phyloP scores from a whole-genome alignment of 129 eudicot genomes.

The sunflower (Helianthus annuus) region DNA sequence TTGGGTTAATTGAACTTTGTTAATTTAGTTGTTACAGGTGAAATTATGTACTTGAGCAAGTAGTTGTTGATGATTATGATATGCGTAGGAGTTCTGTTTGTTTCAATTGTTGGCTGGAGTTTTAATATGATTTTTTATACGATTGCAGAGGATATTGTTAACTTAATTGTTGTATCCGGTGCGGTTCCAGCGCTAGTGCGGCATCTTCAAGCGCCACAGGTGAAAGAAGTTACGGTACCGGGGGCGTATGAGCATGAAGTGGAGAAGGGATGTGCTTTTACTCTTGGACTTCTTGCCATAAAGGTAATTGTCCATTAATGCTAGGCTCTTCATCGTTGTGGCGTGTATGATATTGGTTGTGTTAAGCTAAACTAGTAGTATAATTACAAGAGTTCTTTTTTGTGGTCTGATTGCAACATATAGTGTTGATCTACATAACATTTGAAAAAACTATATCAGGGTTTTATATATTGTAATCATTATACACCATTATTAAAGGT shows the following conservation, averaged over 20 bases:
- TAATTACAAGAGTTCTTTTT: too few relatives aligned
- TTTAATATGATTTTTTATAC: conserved; percentile 19
- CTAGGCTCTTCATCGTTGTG: conserved; percentile 31
- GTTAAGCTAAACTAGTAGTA: conserved; percentile 12
- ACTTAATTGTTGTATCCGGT: conserved; percentile 51
- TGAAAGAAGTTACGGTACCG: conserved; percentile 24
- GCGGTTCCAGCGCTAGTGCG: conserved; percentile 55
- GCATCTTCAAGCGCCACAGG: conserved; percentile 51
- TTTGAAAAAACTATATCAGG: too few relatives aligned
- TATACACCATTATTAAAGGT: conserved; percentile 3
- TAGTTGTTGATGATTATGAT: conserved; percentile 10
- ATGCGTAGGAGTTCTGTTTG: not conserved
- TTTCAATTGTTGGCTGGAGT: conserved; percentile 13
- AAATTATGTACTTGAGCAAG: not conserved
- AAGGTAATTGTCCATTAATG: conserved; percentile 49
- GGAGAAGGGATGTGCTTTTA: conserved; percentile 64
- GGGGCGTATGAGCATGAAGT: conserved; percentile 58
- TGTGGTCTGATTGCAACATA: too few relatives aligned
- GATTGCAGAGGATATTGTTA: conserved; percentile 56
- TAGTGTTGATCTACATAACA: too few relatives aligned
- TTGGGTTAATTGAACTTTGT: not conserved
- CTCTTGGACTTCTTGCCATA: conserved; percentile 64
- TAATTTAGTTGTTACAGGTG: conserved; percentile 10
- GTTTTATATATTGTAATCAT: not conserved
- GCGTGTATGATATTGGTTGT: conserved; percentile 18